A percentile compares a stretch with the other conserved stretches of the same genome.
Evolutionary conservation across 345 rosid species (phyloP).

Genomic region (Corymbia maculata): DNA sequence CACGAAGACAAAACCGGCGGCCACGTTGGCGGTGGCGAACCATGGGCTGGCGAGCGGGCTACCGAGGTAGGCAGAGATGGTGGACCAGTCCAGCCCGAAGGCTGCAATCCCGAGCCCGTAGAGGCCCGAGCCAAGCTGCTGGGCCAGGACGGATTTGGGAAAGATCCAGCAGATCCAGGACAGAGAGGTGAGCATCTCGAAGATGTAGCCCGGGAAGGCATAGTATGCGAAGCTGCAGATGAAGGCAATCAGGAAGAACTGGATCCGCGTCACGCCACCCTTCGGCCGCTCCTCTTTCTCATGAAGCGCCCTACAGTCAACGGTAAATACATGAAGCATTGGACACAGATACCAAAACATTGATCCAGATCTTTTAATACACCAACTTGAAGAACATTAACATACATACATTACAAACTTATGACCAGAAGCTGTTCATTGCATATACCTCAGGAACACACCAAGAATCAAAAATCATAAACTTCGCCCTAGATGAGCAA

Average conservation of each 20-base stretch:
- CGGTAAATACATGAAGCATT: background rate
- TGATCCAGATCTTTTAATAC: background rate
- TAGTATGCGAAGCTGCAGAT: constrained; percentile 85
- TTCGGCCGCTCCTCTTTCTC: constrained; percentile 70
- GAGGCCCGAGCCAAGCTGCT: constrained; percentile 89
- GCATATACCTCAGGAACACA: background rate
- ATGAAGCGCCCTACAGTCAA: constrained; percentile 52
- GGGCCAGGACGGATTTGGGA: constrained; percentile 65
- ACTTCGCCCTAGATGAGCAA: background rate
- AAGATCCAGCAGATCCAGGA: constrained; percentile 96
- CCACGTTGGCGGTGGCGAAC: constrained; percentile 97
- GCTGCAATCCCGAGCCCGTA: constrained; percentile 80
- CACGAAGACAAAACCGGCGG: constrained; percentile 52
- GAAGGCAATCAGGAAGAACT: constrained; percentile 77
- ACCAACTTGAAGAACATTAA: background rate
- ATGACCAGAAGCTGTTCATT: background rate
- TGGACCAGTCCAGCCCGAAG: constrained; percentile 86
- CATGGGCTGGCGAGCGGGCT: constrained; percentile 99
- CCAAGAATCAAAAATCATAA: background rate
- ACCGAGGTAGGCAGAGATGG: constrained; percentile 89
- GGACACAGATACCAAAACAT: background rate
- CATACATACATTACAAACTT: background rate
- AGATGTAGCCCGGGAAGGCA: constrained; percentile 84
- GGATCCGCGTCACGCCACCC: constrained; percentile 76
- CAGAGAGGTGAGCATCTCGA: constrained; percentile 72